These are phyloP conservation scores for Saccharomycopsis capsularis DNA, from an alignment of 805 yeast genomes.

Conservation along the genomic window DNA sequence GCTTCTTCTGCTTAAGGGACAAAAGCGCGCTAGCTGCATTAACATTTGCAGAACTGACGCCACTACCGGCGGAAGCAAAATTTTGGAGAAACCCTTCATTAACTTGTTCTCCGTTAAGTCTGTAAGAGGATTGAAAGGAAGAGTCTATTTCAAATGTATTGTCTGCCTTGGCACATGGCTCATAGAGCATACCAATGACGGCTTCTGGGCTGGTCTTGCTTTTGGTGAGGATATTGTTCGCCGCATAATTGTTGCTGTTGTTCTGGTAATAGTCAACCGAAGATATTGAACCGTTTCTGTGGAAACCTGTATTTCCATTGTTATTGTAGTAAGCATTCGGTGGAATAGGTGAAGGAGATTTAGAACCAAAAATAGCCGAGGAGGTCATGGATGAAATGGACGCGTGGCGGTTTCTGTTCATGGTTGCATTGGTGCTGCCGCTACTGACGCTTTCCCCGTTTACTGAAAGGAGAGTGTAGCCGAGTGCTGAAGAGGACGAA, in stretches of 20 bases:
- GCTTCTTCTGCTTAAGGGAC: constrained; percentile 16
- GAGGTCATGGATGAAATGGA: not conserved
- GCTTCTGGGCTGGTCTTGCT: not conserved
- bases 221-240: not conserved
- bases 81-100: too few species aligned
- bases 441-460: not conserved
- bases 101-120: too few species aligned
- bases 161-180: not conserved
- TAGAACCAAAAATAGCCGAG: not conserved
- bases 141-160: not conserved
- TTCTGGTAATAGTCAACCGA: not conserved
- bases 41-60: not conserved
- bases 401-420: not conserved
- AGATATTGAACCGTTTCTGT: not conserved
- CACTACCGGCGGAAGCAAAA: not conserved
- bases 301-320: not conserved
- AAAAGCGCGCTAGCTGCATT: not conserved
- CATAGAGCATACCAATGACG: not conserved
- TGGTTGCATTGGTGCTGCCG: not conserved
- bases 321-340: not conserved
- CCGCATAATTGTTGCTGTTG: not conserved
- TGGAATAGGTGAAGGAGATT: not conserved
- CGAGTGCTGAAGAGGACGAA: not conserved
- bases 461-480: not conserved
- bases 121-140: too few species aligned